phyloP scores from a whole-genome alignment of 345 rosid genomes.

The Nasturtium officinale region DNA sequence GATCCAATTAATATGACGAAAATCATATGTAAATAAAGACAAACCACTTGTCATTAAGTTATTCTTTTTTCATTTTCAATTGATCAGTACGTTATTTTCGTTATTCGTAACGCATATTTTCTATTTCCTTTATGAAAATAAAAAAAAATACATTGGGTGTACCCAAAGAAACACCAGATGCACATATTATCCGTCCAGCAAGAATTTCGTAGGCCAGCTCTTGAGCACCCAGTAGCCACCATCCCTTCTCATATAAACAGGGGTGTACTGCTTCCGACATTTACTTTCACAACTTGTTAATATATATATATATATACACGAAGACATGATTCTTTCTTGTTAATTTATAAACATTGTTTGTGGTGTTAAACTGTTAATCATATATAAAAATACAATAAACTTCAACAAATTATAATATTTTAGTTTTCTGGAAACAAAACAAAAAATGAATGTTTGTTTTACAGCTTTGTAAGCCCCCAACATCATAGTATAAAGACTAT shows the following conservation, averaged over 20 bases:
- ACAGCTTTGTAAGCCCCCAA: background rate
- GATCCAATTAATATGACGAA: constrained; percentile 27
- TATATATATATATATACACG: background rate
- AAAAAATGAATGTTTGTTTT: background rate
- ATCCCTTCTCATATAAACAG: constrained; percentile 27
- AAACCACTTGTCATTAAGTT: constrained; percentile 37
- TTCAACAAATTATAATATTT: background rate
- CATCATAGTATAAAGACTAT: background rate
- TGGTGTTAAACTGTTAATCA: constrained; percentile 12
- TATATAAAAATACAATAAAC: background rate
- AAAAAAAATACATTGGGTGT: constrained; percentile 18
- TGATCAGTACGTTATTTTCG: constrained; percentile 16
- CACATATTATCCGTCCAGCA: constrained; percentile 41
- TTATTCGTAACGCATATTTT: constrained; percentile 18
- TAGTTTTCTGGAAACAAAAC: background rate
- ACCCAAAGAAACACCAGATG: constrained; percentile 33
- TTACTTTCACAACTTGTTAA: constrained; percentile 1
- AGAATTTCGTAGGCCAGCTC: constrained; percentile 35
- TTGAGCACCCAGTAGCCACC: constrained; percentile 30
- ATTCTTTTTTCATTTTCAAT: constrained; percentile 30
- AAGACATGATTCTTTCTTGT: constrained; percentile 30
- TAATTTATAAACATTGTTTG: background rate
- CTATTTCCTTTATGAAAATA: background rate
- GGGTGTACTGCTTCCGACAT: constrained; percentile 15
- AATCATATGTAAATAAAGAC: constrained; percentile 30